phyloP scores from a whole-genome alignment of 139 green algal genomes.

The Eudorina sp. region DNA sequence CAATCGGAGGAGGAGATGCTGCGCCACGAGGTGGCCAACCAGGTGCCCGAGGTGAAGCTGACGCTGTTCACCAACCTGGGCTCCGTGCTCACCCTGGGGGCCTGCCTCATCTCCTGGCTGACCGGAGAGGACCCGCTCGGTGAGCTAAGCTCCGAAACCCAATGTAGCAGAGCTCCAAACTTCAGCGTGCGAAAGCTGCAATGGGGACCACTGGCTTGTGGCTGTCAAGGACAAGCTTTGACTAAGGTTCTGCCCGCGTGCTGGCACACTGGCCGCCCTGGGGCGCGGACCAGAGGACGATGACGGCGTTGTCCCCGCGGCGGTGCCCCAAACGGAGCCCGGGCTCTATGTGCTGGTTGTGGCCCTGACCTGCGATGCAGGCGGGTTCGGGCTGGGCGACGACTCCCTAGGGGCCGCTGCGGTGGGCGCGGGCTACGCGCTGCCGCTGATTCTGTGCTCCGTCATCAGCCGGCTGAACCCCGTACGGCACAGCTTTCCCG shows the following conservation, averaged over 20 bases:
- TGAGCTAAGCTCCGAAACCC: too few relatives aligned
- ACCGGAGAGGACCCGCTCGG: conserved; percentile 55
- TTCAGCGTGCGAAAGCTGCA: too few relatives aligned
- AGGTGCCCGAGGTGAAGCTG: conserved; percentile 31
- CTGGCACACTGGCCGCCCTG: too few relatives aligned
- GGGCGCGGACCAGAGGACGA: too few relatives aligned
- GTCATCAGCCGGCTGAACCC: background rate
- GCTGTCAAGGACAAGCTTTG: too few relatives aligned
- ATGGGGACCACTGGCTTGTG: too few relatives aligned
- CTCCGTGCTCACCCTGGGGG: conserved; percentile 5
- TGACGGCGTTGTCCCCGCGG: too few relatives aligned
- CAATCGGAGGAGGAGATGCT: conserved; percentile 18
- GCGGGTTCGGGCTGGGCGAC: conserved; percentile 39
- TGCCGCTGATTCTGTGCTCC: conserved; percentile 51
- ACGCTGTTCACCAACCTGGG: conserved; percentile 57
- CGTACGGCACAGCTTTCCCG: conserved; percentile 45
- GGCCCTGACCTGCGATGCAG: too few relatives aligned
- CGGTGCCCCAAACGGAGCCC: too few relatives aligned
- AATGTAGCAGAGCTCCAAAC: too few relatives aligned
- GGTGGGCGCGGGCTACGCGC: conserved; percentile 20
- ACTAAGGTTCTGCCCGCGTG: too few relatives aligned
- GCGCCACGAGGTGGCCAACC: conserved; percentile 32
- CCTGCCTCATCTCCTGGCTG: conserved; percentile 41
- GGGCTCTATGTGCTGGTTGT: too few relatives aligned
- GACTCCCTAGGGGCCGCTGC: conserved; percentile 30